These are phyloP conservation scores for Xylaria cubensis DNA, from an alignment of 495 filamentous ascomycete genomes.

Conservation along the genomic window DNA sequence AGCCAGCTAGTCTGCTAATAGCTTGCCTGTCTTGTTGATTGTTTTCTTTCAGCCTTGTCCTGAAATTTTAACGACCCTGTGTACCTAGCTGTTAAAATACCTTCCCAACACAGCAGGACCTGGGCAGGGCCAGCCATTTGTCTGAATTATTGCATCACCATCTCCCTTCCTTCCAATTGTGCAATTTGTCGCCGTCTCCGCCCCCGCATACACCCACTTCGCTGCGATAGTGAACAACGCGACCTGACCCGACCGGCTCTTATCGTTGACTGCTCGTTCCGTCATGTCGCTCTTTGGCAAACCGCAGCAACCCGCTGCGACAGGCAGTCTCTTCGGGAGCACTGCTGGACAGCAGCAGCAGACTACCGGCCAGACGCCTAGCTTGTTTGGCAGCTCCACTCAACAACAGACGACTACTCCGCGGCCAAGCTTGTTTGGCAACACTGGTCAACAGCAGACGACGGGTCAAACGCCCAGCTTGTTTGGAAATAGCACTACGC, in stretches of 20 bases:
- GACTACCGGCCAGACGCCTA: conserved; percentile 1
- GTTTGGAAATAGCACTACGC: not conserved
- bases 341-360: not conserved
- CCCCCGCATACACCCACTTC: not conserved
- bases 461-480: not conserved
- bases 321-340: conserved; percentile 27
- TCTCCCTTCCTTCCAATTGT: not conserved
- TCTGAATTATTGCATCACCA: not conserved
- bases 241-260: conserved; percentile 6
- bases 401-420: conserved; percentile 2
- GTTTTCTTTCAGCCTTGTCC: conserved; percentile 43
- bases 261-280: not conserved
- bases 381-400: conserved; percentile 1
- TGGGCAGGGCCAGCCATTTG: not conserved
- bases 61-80: conserved; percentile 30
- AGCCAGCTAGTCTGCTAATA: conserved; percentile 14
- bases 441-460: conserved; percentile 6
- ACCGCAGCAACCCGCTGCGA: conserved; percentile 21
- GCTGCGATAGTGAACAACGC: not conserved
- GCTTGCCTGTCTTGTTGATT: conserved; percentile 40
- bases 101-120: conserved; percentile 6
- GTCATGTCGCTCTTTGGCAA: conserved; percentile 40
- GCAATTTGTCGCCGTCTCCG: not conserved
- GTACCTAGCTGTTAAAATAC: conserved; percentile 12
- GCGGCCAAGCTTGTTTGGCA: conserved; percentile 13